Evolutionary conservation across 495 filamentous ascomycete species (phyloP).

Genomic region (Durotheca rogersii): DNA sequence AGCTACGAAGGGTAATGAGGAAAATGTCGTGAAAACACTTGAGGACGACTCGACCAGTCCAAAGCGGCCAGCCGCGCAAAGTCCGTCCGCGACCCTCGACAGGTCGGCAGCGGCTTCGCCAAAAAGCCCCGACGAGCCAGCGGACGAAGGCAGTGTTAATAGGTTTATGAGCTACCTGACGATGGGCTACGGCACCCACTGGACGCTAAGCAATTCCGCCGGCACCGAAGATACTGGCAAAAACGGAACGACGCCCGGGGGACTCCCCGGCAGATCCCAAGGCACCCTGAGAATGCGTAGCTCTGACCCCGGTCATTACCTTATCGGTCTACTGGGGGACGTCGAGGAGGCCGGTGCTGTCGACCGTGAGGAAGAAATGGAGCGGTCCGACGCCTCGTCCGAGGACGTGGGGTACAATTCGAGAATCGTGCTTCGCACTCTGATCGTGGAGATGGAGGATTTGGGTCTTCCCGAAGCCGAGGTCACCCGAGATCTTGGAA

Average conservation of each 20-base stretch:
- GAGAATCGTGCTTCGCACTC: constrained; percentile 46
- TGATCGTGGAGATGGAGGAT: constrained; percentile 52
- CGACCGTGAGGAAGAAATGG: constrained; percentile 21
- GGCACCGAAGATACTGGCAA: constrained; percentile 15
- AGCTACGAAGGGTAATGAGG: constrained; percentile 27
- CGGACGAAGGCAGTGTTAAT: constrained; percentile 39
- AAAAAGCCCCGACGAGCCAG: constrained; percentile 7
- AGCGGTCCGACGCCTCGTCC: constrained; percentile 28
- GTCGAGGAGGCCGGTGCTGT: constrained; percentile 45
- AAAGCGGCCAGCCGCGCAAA: constrained; percentile 3
- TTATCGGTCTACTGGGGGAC: constrained; percentile 70
- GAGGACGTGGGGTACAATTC: constrained; percentile 40
- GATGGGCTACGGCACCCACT: constrained; percentile 58
- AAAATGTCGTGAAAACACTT: neutral
- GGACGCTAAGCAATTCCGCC: constrained; percentile 43
- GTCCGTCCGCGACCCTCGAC: neutral
- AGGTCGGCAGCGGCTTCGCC: constrained; percentile 1
- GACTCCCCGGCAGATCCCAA: constrained; percentile 1
- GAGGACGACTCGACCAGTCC: neutral
- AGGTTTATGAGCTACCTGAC: constrained; percentile 54
- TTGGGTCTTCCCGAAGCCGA: constrained; percentile 39
- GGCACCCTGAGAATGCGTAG: constrained; percentile 4
- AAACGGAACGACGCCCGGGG: neutral
- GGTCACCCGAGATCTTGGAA: constrained; percentile 47
- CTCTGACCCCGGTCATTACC: constrained; percentile 56